These are phyloP conservation scores for Penicillium psychrosexuale DNA, from an alignment of 2,329 filamentous ascomycete species.

Conservation along the genomic window DNA sequence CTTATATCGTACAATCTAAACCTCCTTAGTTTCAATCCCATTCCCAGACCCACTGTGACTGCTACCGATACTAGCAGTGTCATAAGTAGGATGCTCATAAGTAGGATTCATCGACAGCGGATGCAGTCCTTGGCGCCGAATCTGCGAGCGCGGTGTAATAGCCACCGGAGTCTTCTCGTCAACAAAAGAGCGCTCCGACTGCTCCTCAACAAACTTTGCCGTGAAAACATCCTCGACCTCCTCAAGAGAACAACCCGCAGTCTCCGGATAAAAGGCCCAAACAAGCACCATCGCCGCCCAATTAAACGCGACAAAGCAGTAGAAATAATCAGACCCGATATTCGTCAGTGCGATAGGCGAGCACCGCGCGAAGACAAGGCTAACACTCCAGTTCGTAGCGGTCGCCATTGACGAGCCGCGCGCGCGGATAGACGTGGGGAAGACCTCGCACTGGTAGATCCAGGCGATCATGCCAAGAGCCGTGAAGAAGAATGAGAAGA, in stretches of 20 bases:
- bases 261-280: slow-evolving; percentile 38
- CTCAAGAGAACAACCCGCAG: slow-evolving; percentile 31
- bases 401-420: slow-evolving; percentile 46
- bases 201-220: neutral
- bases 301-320: slow-evolving; percentile 51
- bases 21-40: neutral
- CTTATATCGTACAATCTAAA: neutral
- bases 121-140: slow-evolving; percentile 18
- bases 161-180: neutral
- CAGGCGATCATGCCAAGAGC: slow-evolving; percentile 47
- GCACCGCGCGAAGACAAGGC: slow-evolving; percentile 51
- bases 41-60: slow-evolving; percentile 9
- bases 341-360: slow-evolving; percentile 44
- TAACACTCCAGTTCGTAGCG: slow-evolving; percentile 47
- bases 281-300: slow-evolving; percentile 39
- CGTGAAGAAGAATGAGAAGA: slow-evolving; percentile 48
- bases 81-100: slow-evolving; percentile 14
- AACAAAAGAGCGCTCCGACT: slow-evolving; percentile 1
- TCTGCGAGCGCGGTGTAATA: slow-evolving; percentile 11
- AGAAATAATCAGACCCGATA: slow-evolving; percentile 51
- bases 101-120: slow-evolving; percentile 24
- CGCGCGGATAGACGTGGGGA: slow-evolving; percentile 45
- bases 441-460: slow-evolving; percentile 49
- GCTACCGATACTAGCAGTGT: slow-evolving; percentile 12
- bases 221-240: slow-evolving; percentile 32